phyloP scores from a whole-genome alignment of 2,329 filamentous ascomycete genomes.

The Zalaria sp. region DNA sequence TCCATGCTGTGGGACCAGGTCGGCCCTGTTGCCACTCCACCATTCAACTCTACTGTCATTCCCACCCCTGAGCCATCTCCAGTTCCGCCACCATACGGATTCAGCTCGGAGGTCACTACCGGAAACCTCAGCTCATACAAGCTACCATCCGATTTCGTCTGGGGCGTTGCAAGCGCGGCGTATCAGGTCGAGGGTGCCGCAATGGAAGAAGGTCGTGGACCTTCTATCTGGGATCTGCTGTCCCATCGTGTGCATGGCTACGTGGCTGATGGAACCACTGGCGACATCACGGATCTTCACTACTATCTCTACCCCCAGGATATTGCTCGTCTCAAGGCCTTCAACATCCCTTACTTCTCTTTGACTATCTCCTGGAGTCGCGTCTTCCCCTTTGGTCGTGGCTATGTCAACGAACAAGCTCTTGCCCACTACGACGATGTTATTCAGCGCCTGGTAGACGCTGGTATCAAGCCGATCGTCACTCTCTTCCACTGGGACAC shows the following conservation, averaged over 20 bases:
- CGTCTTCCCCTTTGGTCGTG: conserved; percentile 35
- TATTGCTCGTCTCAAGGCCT: conserved; percentile 23
- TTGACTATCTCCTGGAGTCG: conserved; percentile 36
- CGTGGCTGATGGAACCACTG: conserved; percentile 20
- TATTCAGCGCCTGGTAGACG: conserved; percentile 19
- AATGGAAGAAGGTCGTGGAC: conserved; percentile 15
- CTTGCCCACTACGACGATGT: conserved; percentile 36
- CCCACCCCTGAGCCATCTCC: conserved; percentile 18
- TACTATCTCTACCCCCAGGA: conserved; percentile 20
- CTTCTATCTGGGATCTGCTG: conserved; percentile 19
- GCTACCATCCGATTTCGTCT: conserved; percentile 24
- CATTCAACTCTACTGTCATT: conserved; percentile 13
- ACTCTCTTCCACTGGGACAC: conserved; percentile 34
- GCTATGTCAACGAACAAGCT: conserved; percentile 30
- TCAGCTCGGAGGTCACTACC: conserved; percentile 1
- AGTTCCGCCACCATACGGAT: conserved; percentile 1
- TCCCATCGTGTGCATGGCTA: conserved; percentile 11
- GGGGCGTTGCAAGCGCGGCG: conserved; percentile 20
- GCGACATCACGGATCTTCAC: conserved; percentile 35
- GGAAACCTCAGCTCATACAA: conserved; percentile 3
- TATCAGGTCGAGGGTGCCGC: conserved; percentile 19
- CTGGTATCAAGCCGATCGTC: conserved; percentile 26
- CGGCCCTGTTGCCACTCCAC: conserved; percentile 11
- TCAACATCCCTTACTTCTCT: conserved; percentile 20
- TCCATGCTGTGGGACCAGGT: conserved; percentile 15